Conservation (phyloP, 352 stramenopile species). For the Phytophthora macrochlamydospora region DNA sequence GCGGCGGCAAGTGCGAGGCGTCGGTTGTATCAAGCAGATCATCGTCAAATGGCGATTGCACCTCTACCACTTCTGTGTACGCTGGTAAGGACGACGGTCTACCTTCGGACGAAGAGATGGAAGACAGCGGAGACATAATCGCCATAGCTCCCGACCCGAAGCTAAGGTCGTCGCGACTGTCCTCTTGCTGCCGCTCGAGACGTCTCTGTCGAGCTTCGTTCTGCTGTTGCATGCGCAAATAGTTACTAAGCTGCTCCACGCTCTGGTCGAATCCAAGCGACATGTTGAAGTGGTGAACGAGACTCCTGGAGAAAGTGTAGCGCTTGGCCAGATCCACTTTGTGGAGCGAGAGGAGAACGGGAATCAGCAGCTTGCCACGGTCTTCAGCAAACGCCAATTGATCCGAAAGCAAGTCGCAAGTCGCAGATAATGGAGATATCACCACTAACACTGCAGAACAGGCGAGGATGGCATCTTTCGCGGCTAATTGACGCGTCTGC, state of each 20-base stretch:
- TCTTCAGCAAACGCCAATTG: conserved; percentile 86
- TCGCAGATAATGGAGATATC: conserved; percentile 68
- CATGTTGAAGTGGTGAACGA: conserved; percentile 82
- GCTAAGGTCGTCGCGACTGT: conserved; percentile 19
- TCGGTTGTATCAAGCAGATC: conserved; percentile 22
- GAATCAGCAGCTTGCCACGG: conserved; percentile 73
- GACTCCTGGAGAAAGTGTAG: conserved; percentile 80
- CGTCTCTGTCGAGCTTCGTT: conserved; percentile 36
- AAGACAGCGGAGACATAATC: conserved; percentile 27
- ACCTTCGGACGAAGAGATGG: conserved; percentile 20
- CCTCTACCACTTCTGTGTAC: conserved; percentile 35
- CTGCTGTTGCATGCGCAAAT: conserved; percentile 40
- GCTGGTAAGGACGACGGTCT: conserved; percentile 27
- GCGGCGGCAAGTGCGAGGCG: conserved; percentile 20
- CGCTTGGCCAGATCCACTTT: conserved; percentile 74
- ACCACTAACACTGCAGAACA: conserved; percentile 74
- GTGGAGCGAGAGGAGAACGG: conserved; percentile 75
- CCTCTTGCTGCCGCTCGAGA: conserved; percentile 20
- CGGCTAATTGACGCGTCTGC: conserved; percentile 67
- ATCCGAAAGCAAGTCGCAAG: conserved; percentile 72
- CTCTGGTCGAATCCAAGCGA: conserved; percentile 82
- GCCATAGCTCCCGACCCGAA: conserved; percentile 23
- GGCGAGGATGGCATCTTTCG: conserved; percentile 76
- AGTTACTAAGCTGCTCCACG: conserved; percentile 56
- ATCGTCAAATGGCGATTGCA: conserved; percentile 36